These are phyloP conservation scores for Stagonosporopsis tanaceti DNA, from an alignment of 2,329 filamentous ascomycete species.

Conservation along the genomic window DNA sequence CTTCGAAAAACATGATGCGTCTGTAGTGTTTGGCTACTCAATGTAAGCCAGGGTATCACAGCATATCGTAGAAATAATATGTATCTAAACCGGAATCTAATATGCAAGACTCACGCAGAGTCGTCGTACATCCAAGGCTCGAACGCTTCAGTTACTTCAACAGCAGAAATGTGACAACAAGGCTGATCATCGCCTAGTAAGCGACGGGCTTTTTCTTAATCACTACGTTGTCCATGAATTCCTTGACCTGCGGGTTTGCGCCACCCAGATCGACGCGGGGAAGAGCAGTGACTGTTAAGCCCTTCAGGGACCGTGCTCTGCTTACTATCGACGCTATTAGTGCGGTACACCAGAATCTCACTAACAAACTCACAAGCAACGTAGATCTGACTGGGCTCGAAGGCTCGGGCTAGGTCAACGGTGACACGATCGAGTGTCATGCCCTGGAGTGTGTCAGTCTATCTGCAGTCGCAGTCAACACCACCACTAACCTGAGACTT, in stretches of 20 bases:
- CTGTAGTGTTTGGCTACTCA: background rate
- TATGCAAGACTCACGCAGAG: too few relatives aligned
- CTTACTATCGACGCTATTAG: slow-evolving; percentile 52
- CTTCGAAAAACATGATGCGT: background rate
- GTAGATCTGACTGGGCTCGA: slow-evolving; percentile 68
- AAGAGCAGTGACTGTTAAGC: slow-evolving; percentile 54
- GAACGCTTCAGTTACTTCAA: background rate
- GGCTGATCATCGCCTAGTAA: background rate
- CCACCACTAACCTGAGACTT: slow-evolving; percentile 53
- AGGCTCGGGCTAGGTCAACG: slow-evolving; percentile 62
- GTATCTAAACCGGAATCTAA: background rate
- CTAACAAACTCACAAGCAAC: slow-evolving; percentile 57
- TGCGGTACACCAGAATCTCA: background rate
- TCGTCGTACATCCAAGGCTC: background rate
- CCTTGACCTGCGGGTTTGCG: slow-evolving; percentile 46
- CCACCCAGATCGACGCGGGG: slow-evolving; percentile 30
- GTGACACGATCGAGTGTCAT: slow-evolving; percentile 68
- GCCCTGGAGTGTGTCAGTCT: slow-evolving; percentile 51
- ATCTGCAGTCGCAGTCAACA: background rate
- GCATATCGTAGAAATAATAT: background rate
- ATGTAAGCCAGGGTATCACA: background rate
- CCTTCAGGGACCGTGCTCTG: slow-evolving; percentile 61
- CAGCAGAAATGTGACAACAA: background rate
- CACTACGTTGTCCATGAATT: slow-evolving; percentile 37
- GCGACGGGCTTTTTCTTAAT: slow-evolving; percentile 1